Base-by-base conservation (phyloP, 2,329 filamentous ascomycete species). In the Dothistroma pini region DNA sequence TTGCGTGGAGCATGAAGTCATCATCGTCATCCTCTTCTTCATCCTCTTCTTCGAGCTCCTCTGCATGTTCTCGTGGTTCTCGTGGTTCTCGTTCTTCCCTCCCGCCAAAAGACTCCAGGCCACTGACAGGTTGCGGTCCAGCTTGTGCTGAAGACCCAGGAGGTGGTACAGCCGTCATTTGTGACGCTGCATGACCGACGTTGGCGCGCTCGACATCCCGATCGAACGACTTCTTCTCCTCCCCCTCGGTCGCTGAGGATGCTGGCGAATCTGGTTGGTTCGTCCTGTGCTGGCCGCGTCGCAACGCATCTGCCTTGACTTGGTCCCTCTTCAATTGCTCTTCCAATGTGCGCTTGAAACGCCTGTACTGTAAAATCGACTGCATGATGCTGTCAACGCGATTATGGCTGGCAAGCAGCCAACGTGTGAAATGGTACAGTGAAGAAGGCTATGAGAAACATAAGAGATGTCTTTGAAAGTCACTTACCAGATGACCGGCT, bases 1-100 rank as follows among this genome's bases (percentile, higher is more conserved):
- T 50, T 51, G 60, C 58, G 68, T 55, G 44, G 57, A 64, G 19
- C 54, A 63, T 47, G 29, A 66, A 59, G 59, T 69, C 65, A 21
- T 68, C 64, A 34, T 68, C 64, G 19, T 68, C 69, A 32, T 68
- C 68, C 21, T 69, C 69, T 14, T 68, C 65, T 7, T 69, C 63
- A n/a, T 64, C 64, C 21, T 69, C 66, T 34, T 64, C 64, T 10
- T 70, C 63, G 2, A 53, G 60, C 19, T 58, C 61, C 56, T 67
- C 66, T 16, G 41, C 55, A 21, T 56, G 62, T 31, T 69, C 63
- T 32, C 52, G 32, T 21, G 58, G 62, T 31, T 69, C 63, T 32
- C 52, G 32, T 21, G 22, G 41, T 41, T 10, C n/a, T 14, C 32
- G 16, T 44, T 59, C 47, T 14, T 63, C 50, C 31, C 67, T 60